Evolutionary conservation across 2,329 filamentous ascomycete genomes (phyloP), one percentile per base, ranked within the genome.

Genomic region (Domatiomyces catenatus): DNA sequence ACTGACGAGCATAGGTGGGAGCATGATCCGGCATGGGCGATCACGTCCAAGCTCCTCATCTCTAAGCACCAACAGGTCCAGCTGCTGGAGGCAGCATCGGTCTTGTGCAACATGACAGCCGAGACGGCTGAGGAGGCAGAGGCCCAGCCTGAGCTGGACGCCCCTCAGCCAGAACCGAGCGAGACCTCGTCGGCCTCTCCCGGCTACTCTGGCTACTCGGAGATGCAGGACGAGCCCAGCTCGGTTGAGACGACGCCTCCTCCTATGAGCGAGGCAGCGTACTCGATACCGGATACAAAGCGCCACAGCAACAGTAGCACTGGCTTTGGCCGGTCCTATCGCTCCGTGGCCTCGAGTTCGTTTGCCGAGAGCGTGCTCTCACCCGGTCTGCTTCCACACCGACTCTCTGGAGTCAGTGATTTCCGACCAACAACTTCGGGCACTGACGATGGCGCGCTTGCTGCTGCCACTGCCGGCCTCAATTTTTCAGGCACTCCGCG

Each of bases 51-150:
- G 72, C 76, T 96, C 65, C 81, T 96, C 66, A 96, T 98, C 62
- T 96, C 90, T 61, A 98, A 98, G 76, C 92, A 98, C 69, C 92
- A 98, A 71, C 92, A 98, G 73, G 92, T 98, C 49, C 92, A 98
- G 68, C 77, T 98, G 54, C 78, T 98, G 53, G 92, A 98, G 70
- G 92, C 92, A 42, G 92, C 92, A 42, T 94, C 88, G n/a, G 92
- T 96, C 48, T 75, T 98, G 57, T 83, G 96, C 52, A 83, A 81
- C 63, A 96, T 98, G 89, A 95, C 80, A 62, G 65, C 71, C 51
- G 75, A 83, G 55, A 74, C 73, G 45, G 32, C 71, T 51, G 75
- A 83, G 55, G 74, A 73, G 45, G 32, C 81, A 45, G 78, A 80
- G 18, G 79, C 81, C 51, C 79, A 80, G 24, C 79, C 83, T 52